Base-by-base conservation (phyloP, 257 asterid species). In the Prunella vulgaris region DNA sequence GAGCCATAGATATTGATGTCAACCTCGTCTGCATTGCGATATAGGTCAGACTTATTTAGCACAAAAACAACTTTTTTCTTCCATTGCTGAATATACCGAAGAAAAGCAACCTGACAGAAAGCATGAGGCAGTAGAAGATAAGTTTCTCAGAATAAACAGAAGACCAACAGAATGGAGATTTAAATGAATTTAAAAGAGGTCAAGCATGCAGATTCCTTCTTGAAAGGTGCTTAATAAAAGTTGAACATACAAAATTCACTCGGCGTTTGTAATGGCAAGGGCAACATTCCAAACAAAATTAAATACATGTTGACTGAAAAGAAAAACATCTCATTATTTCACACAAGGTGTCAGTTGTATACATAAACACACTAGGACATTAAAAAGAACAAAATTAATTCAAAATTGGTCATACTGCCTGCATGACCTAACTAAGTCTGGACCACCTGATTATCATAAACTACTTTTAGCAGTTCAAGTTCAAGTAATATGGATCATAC, bases 41-140 rank as follows among this genome's bases (percentile, higher is more conserved):
- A 94, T 54, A 94, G 81, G 81, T 94, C 99, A 66, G 95, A 73
- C 78, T 94, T 94, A 76, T 94, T 94, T 78, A 94, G 86, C 82
- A 91, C 97, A 25, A 94, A 89, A 64, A 94, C 91, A 62, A 89
- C 74, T 74, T 86, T 89, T 77, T 94, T 91, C 91, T 83, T 82
- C 99, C 98, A 94, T 68, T 91, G 93, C 77, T 94, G 99, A 76
- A 84, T 91, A 72, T 91, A 94, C 74, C 95, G 97, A 70, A 94
- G 96, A 85, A 94, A 91, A 76, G 79, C 66, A 74, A 91, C 97
- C 98, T 91, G 89, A 56, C 61, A 70, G 60, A 48, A 64, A 78
- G 66, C 77, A 80, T 66, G 51, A 53, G 40, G 62, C 17, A 40
- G 60, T 49, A 44, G 20, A 28, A 51, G 30, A 70, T 81, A 53